Base-by-base conservation (phyloP, 192 early-diverging fungal genomes). In the Lobosporangium transversale region DNA sequence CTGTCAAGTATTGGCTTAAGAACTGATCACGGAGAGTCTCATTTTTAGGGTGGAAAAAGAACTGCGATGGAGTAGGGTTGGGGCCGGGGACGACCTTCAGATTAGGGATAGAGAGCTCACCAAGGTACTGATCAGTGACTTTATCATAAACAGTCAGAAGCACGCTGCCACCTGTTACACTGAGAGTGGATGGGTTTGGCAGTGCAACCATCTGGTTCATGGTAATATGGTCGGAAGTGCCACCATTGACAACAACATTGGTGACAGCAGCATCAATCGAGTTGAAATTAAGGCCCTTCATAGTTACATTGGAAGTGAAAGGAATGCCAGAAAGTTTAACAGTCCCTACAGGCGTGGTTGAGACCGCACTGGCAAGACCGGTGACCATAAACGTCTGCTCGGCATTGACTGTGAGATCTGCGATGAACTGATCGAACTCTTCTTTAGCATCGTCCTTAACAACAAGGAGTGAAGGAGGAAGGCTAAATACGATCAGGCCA, bases 201-300 rank as follows among this genome's bases (percentile, higher is more conserved):
- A 75, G 63, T 4, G 55, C 52, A 1, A 75, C 63, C 2, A 10
- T 36, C 45, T 66, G 57, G 63, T 75, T 75, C 71, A 86, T 80
- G 31, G 54, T 59, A 36, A 84, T 74, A 31, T 79, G 63, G 4
- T 86, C 78, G 1, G 52, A 4, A 1, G 80, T 80, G 23, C 89
- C 89, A 44, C 79, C 84, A 21, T 47, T 69, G 42, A 88, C 82
- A 35, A 89, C 58, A 20, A 73, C 76, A 63, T 86, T 81, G 43
- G 84, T 81, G 12, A 79, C 59, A 18, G 81, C 73, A 23, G 83
- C 81, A 29, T 81, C 64, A 20, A 79, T 82, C 29, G 81, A 68
- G 24, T 89, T 76, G 33, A 83, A 82, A 53, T 84, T 79, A 49
- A 90, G 75, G 50, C 89, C 88, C 10, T 74, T 62, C 36, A 90